Evolutionary conservation across 2,329 filamentous ascomycete genomes (phyloP).

Genomic region (Alternaria burnsii): DNA sequence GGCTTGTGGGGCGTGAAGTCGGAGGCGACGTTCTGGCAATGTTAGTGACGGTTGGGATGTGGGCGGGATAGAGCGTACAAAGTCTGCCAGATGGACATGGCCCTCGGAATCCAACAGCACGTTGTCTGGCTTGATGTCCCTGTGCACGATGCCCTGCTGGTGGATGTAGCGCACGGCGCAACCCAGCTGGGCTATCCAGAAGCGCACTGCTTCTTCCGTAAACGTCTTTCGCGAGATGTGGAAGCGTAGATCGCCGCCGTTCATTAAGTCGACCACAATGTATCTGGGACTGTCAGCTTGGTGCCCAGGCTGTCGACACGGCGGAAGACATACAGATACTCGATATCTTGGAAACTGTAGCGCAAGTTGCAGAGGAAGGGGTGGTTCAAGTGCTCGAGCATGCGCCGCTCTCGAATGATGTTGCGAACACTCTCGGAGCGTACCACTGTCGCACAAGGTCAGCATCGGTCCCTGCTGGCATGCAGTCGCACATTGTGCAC

Average conservation of each 20-base stretch:
- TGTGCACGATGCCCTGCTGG: constrained; percentile 54
- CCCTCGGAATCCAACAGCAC: constrained; percentile 54
- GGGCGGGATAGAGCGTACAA: constrained; percentile 67
- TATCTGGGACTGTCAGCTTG: constrained; percentile 63
- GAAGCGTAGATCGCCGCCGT: constrained; percentile 92
- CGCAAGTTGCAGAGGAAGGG: constrained; percentile 98
- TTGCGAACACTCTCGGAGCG: constrained; percentile 97
- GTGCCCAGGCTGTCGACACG: background rate
- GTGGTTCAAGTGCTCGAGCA: constrained; percentile 98
- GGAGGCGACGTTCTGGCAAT: constrained; percentile 86
- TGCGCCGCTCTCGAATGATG: constrained; percentile 94
- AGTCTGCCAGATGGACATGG: constrained; percentile 97
- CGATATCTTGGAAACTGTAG: constrained; percentile 98
- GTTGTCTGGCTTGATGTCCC: constrained; percentile 55
- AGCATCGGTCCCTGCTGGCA: constrained; percentile 23
- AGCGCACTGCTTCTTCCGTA: constrained; percentile 94
- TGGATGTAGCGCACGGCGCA: constrained; percentile 75
- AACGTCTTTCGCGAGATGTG: constrained; percentile 98
- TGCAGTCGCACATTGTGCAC: constrained; percentile 41
- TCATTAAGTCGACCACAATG: constrained; percentile 98
- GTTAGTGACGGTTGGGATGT: constrained; percentile 47
- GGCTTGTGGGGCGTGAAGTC: constrained; percentile 84
- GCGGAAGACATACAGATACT: constrained; percentile 82
- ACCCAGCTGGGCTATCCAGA: constrained; percentile 95
- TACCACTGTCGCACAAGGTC: constrained; percentile 71